phyloP scores from a whole-genome alignment of 345 rosid genomes.

The Pugionium cornutum region DNA sequence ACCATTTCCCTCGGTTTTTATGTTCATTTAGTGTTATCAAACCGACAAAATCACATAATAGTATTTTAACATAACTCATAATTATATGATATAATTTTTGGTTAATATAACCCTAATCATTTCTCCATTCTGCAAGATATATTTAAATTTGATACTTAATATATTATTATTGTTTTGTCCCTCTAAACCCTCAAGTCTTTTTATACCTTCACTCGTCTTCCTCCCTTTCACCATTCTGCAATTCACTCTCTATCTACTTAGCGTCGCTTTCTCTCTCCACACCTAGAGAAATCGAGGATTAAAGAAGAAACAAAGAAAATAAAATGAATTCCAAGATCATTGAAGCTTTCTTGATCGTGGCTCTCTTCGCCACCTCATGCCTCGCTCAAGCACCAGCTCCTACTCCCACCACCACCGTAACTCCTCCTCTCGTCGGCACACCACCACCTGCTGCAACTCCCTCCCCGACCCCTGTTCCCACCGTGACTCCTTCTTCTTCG shows the following conservation, averaged over 20 bases:
- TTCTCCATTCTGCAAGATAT: no score
- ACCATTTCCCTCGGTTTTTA: no score
- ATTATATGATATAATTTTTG: not conserved
- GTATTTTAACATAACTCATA: not conserved
- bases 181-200: constrained; percentile 1
- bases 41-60: not conserved
- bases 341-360: constrained; percentile 51
- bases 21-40: no score
- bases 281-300: not conserved
- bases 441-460: constrained; percentile 41
- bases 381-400: constrained; percentile 69
- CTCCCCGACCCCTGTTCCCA: constrained; percentile 32
- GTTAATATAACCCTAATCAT: not conserved
- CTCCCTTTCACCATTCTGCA: constrained; percentile 20
- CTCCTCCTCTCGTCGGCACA: constrained; percentile 33
- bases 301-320: not conserved
- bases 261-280: not conserved
- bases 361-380: constrained; percentile 62
- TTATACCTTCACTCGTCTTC: constrained; percentile 22
- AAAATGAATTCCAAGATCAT: constrained; percentile 51
- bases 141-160: no score
- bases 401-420: constrained; percentile 39
- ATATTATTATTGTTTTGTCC: not conserved
- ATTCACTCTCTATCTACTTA: not conserved
- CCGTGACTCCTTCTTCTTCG: constrained; percentile 21